Base-by-base conservation (phyloP, 2,329 filamentous ascomycete genomes). In the Pseudocercospora fijiensis region DNA sequence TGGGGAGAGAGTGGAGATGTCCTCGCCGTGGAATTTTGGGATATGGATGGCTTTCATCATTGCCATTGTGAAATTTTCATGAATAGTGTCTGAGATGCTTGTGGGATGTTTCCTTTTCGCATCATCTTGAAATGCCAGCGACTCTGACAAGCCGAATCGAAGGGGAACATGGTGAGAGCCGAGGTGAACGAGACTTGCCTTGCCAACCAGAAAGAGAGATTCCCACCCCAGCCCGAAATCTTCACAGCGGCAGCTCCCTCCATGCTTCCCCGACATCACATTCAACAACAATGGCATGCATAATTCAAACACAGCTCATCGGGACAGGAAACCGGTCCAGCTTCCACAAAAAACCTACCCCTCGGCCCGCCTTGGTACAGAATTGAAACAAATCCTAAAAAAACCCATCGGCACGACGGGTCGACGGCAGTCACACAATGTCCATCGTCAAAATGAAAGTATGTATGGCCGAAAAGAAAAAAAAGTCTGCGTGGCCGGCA, bases 31-130 rank as follows among this genome's bases (percentile, higher is more conserved):
- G 67, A 77, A 81, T 51, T 75, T 61, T 11, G 75, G 69, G 57
- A 81, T 74, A 28, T 73, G 70, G 22, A 81, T 77, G 41, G 79
- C 78, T 70, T 79, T 76, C 79, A 81, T 81, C n/a, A 18, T 37
- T 52, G 49, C 59, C 33, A n/a, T 47, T 5, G n/a, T 28, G 16
- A 13, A 10, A 24, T 56, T 33, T 24, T 26, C 13, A 16, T 20
- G 22, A 27, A 18, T 13, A 27, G n/a, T 13, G 2, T 4, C 13
- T 5, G n/a, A 37, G 13, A 37, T n/a, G 13, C 13, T 4, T 37
- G 33, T 6, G 33, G 10, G 6, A 37, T 37, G 13, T 37, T 4
- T 37, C 4, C 3, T 37, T 37, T 37, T 37, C 1, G 33, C 16
- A 41, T 16, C 16, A 18, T 41, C 37, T 41, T 41, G 37, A 7